Percentiles rank a stretch among this genome's conserved stretches.
Evolutionary conservation across 768 basidiomycete genomes (phyloP).

Genomic region (Termitomyces sp.): DNA sequence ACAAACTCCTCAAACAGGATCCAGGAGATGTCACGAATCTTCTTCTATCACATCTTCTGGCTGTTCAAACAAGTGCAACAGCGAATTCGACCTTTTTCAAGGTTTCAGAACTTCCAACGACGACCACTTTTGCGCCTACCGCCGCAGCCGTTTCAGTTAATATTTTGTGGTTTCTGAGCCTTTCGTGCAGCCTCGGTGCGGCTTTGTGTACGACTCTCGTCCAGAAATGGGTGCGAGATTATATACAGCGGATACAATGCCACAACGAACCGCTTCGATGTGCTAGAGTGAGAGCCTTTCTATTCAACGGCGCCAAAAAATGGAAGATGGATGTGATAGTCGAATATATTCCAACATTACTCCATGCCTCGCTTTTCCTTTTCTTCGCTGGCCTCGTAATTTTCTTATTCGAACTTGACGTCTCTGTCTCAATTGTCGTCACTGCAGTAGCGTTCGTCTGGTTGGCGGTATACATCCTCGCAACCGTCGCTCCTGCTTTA

Average conservation of each 20-base stretch:
- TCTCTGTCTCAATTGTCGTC: background rate
- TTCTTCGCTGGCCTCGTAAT: constrained; percentile 6
- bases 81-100: background rate
- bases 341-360: constrained; percentile 2
- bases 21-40: constrained; percentile 16
- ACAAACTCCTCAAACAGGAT: constrained; percentile 26
- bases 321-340: constrained; percentile 2
- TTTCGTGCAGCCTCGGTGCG: constrained; percentile 20
- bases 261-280: background rate
- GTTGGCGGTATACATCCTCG: background rate
- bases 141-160: constrained; percentile 19
- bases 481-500: background rate
- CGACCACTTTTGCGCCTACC: constrained; percentile 12
- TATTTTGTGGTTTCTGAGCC: constrained; percentile 25
- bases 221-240: constrained; percentile 3
- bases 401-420: background rate
- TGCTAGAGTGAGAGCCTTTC: background rate
- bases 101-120: background rate
- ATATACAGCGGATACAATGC: constrained; percentile 1
- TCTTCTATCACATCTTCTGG: constrained; percentile 20
- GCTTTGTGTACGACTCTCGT: constrained; percentile 22
- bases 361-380: constrained; percentile 6
- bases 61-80: constrained; percentile 2
- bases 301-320: background rate
- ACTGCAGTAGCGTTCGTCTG: background rate